Percentiles rank a stretch among this genome's conserved stretches.
Evolutionary conservation across 169 alveolate species (phyloP).

Genomic region (Plasmodium coatneyi): DNA sequence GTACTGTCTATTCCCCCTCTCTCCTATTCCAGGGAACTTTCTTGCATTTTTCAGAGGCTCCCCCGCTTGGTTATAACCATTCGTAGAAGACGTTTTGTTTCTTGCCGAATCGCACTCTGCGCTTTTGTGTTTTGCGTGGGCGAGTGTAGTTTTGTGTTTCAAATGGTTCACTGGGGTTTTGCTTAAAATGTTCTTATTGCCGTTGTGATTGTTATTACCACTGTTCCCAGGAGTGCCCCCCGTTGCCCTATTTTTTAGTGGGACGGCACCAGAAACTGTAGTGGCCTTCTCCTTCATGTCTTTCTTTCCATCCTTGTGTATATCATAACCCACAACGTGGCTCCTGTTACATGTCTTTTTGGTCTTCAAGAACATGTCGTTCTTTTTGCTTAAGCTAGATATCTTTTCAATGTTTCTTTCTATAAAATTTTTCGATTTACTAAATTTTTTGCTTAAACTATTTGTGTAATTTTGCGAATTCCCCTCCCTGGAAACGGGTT

Average conservation of each 20-base stretch:
- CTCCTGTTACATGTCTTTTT: slow-evolving; percentile 45
- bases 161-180: background rate
- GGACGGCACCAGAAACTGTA: background rate
- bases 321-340: slow-evolving; percentile 30
- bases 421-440: slow-evolving; percentile 51
- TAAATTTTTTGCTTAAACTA: slow-evolving; percentile 11
- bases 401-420: slow-evolving; percentile 69
- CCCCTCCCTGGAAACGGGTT: background rate
- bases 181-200: background rate
- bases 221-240: background rate
- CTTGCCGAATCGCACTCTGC: slow-evolving; percentile 15
- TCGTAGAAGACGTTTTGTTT: background rate
- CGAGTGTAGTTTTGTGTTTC: background rate
- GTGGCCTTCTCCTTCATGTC: slow-evolving; percentile 8
- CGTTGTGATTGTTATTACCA: background rate
- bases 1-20: background rate
- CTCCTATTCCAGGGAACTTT: background rate
- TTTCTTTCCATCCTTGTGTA: slow-evolving; percentile 16
- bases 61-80: background rate
- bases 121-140: slow-evolving; percentile 11
- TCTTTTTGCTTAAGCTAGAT: slow-evolving; percentile 54
- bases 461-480: slow-evolving; percentile 10
- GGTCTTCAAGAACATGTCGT: slow-evolving; percentile 29
- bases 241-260: slow-evolving; percentile 8
- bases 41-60: background rate